Conservation (phyloP, 1,139 yeast genomes). For the Arxiozyma slooffiae region DNA sequence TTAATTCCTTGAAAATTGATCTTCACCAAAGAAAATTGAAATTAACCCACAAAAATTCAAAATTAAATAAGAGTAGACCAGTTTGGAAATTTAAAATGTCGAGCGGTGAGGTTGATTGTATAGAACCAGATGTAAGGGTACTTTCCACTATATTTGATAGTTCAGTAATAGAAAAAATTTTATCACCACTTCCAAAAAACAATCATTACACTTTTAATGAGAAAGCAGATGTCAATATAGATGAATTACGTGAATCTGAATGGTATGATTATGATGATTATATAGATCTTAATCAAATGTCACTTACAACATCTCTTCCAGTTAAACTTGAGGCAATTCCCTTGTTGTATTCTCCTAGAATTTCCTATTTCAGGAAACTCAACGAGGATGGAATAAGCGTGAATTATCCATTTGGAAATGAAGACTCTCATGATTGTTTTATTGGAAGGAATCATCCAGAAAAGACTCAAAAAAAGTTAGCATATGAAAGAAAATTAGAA, state of each 20-base stretch:
- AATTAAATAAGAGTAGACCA: conserved; percentile 44
- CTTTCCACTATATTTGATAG: conserved; percentile 58
- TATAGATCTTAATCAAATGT: conserved; percentile 54
- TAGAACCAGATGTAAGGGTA: conserved; percentile 63
- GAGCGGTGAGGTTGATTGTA: conserved; percentile 65
- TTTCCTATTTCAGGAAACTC: conserved; percentile 65
- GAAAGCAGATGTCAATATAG: conserved; percentile 1
- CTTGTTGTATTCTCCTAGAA: conserved; percentile 60
- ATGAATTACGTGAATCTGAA: conserved; percentile 19
- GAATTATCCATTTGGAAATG: conserved; percentile 58
- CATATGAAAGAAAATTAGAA: conserved; percentile 35
- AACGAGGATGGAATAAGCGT: conserved; percentile 43
- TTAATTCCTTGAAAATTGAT: conserved; percentile 56
- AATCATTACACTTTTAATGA: not conserved
- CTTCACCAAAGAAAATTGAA: conserved; percentile 71
- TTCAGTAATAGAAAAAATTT: conserved; percentile 43
- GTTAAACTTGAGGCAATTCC: conserved; percentile 48
- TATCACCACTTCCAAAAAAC: conserved; percentile 17
- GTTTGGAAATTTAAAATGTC: conserved; percentile 57
- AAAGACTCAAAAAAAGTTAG: conserved; percentile 40
- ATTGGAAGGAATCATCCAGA: conserved; percentile 51
- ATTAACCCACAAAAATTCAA: conserved; percentile 44
- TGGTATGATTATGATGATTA: conserved; percentile 81
- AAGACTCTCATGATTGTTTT: conserved; percentile 55
- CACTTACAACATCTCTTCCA: conserved; percentile 44